Evolutionary conservation across 2,329 filamentous ascomycete species (phyloP).

Genomic region (Lomentospora prolificans): DNA sequence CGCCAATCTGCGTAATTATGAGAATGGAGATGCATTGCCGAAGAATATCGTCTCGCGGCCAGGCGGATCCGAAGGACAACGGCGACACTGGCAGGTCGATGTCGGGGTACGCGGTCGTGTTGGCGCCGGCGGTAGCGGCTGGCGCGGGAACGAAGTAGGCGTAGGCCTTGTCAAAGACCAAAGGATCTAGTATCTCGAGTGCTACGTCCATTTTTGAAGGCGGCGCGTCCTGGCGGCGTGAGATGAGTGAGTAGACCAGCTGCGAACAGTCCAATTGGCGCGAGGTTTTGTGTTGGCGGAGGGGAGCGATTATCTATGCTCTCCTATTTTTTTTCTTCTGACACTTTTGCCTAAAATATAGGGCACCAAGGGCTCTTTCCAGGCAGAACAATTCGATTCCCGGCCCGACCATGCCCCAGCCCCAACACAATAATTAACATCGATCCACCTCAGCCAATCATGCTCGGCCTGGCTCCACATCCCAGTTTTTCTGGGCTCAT

Average conservation of each 20-base stretch:
- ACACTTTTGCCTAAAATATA: not conserved
- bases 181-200: slow-evolving; percentile 30
- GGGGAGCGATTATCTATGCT: not conserved
- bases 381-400: not conserved
- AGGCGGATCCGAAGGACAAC: slow-evolving; percentile 18
- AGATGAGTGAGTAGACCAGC: not conserved
- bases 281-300: not conserved
- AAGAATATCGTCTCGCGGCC: slow-evolving; percentile 29
- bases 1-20: slow-evolving; percentile 27
- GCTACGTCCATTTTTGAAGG: slow-evolving; percentile 25
- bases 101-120: not conserved
- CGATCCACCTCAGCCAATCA: not conserved
- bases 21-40: slow-evolving; percentile 29
- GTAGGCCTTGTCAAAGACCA: slow-evolving; percentile 30
- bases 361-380: not conserved
- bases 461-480: not conserved
- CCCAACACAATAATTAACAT: not conserved
- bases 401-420: too few relatives aligned
- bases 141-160: slow-evolving; percentile 24
- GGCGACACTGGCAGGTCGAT: slow-evolving; percentile 4
- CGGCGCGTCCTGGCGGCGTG: not conserved
- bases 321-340: not conserved
- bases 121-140: not conserved
- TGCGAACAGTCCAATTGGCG: not conserved
- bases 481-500: not conserved